These are phyloP conservation scores for Perkinsus marinus DNA, from an alignment of 169 alveolate genomes.

Conservation along the genomic window DNA sequence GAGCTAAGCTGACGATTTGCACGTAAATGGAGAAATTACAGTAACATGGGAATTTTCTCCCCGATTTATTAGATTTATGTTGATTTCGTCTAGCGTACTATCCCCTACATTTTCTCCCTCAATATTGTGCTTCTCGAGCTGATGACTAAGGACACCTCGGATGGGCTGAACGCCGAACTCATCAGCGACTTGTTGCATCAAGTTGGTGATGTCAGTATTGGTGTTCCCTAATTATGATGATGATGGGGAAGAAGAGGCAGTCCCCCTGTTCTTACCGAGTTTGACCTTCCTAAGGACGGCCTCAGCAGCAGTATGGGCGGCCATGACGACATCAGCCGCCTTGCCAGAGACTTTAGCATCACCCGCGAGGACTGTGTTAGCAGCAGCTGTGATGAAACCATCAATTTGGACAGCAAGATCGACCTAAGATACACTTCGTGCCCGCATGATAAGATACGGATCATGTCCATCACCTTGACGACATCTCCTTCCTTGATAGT, in stretches of 20 bases:
- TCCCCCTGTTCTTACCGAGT: slow-evolving; percentile 16
- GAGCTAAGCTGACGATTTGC: too few species aligned
- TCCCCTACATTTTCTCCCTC: slow-evolving; percentile 67
- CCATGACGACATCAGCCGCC: slow-evolving; percentile 47
- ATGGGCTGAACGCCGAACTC: slow-evolving; percentile 61
- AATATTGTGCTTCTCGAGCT: slow-evolving; percentile 77
- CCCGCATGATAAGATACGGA: neutral
- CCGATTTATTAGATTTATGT: too few species aligned
- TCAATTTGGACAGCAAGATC: slow-evolving; percentile 77
- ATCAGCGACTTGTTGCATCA: slow-evolving; percentile 63
- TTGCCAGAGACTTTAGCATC: slow-evolving; percentile 26
- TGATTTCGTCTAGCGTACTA: too few species aligned
- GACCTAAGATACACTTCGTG: neutral
- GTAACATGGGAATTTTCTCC: too few species aligned
- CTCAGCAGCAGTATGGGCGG: slow-evolving; percentile 79
- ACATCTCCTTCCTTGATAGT: slow-evolving; percentile 70
- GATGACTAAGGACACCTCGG: slow-evolving; percentile 80
- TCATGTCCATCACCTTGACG: slow-evolving; percentile 55
- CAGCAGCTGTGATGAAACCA: slow-evolving; percentile 70
- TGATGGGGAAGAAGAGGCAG: neutral
- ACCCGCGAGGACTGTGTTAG: slow-evolving; percentile 55
- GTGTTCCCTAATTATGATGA: slow-evolving; percentile 51
- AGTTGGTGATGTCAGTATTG: slow-evolving; percentile 76
- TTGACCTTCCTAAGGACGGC: slow-evolving; percentile 75
- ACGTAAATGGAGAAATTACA: too few species aligned